These are phyloP conservation scores for Neurospora sp. DNA, from an alignment of 495 filamentous ascomycete species.

Conservation along the genomic window DNA sequence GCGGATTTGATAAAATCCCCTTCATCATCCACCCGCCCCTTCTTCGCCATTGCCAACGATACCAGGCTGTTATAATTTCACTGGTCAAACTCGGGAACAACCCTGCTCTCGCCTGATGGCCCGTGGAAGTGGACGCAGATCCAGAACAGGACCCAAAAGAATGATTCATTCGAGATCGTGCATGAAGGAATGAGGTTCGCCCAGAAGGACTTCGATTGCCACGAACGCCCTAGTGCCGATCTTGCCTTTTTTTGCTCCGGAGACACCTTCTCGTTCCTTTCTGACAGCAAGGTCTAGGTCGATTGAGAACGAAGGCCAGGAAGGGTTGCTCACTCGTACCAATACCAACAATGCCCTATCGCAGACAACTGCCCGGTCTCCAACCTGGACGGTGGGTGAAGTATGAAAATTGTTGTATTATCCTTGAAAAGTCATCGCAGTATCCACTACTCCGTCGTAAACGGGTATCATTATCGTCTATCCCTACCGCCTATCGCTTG, in stretches of 20 bases:
- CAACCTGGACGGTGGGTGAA: neutral
- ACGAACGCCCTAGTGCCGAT: conserved; percentile 40
- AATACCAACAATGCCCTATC: too few relatives aligned
- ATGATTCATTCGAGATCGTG: too few relatives aligned
- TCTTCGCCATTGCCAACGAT: too few relatives aligned
- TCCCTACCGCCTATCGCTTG: neutral
- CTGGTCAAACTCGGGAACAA: too few relatives aligned
- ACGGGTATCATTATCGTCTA: neutral
- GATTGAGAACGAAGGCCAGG: conserved; percentile 23
- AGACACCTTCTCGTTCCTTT: conserved; percentile 17
- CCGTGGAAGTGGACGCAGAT: too few relatives aligned
- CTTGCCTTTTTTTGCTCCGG: conserved; percentile 29
- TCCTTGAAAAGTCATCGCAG: neutral
- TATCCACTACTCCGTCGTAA: neutral
- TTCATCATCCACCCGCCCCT: too few relatives aligned
- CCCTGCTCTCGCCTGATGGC: too few relatives aligned
- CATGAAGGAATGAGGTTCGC: conserved; percentile 7
- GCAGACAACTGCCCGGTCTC: too few relatives aligned
- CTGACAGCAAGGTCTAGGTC: conserved; percentile 34
- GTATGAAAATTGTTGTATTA: neutral
- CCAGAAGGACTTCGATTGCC: conserved; percentile 30
- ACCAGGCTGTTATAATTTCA: too few relatives aligned
- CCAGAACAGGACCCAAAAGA: too few relatives aligned
- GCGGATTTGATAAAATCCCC: too few relatives aligned
- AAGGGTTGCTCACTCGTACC: conserved; percentile 2